Base-by-base conservation (phyloP, 805 yeast species). In the Candida xyloterini region DNA sequence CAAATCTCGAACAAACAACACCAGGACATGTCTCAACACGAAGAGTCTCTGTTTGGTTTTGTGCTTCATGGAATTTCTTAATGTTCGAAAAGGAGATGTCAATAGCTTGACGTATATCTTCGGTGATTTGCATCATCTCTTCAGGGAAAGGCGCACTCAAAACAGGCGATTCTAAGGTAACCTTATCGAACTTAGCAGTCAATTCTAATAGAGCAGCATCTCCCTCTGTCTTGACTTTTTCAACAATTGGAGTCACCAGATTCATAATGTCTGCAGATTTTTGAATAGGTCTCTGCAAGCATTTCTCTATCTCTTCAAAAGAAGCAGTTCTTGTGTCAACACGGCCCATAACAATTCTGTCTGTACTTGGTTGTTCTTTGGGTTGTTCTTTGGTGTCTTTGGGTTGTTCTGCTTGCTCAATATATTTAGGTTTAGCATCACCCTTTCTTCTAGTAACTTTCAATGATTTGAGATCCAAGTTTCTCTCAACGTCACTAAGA, bases 361-460 rank as follows among this genome's bases (percentile, higher is more conserved):
- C 50, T 33, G 53, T 55, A 21, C 63, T 62, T 32, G 55, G 50
- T n/a, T 50, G 51, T 30, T 54, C 53, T 15, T 50, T 55, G 10
- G 53, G 42, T 7, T 43, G 50, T 15, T 9, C 22, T 10, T 25
- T 27, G 27, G 18, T 39, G 45, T 22, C 33, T 39, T 35, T 41
- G 18, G 43, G 35, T 24, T 38, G 36, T 10, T 43, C 49, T 16
- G 24, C 7, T 15, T 15, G 48, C 47, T 71, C 63, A 35, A 79
- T 46, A 63, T 84, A 93, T 59, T 81, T 79, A 16, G 86, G 80
- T 65, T 91, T 91, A 31, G 99, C 98, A 66, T 93, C 96, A 38
- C 99, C 99, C 65, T 81, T 84, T 60, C 99, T 78, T 66, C 99
- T 79, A 2, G 95, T 80, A 43, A 93, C 88, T 65, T 91, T 91